phyloP scores from a whole-genome alignment of 2,329 filamentous ascomycete species.

The Tolypocladium tundrense region DNA sequence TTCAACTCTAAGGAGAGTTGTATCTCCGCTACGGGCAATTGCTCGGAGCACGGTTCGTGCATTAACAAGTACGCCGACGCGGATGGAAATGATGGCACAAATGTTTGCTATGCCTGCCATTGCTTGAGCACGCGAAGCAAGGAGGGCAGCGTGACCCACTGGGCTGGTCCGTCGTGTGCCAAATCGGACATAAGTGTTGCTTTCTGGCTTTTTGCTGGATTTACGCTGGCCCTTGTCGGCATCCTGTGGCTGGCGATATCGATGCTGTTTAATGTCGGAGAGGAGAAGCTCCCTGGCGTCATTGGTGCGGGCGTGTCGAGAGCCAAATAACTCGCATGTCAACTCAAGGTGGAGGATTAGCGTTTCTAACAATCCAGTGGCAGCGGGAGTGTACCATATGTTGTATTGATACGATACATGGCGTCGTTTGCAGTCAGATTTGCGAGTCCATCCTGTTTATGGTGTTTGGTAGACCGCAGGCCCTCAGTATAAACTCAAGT shows the following conservation, averaged over 20 bases:
- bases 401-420: slow-evolving; percentile 1
- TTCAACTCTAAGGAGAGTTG: slow-evolving; percentile 63
- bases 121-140: slow-evolving; percentile 54
- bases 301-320: slow-evolving; percentile 89
- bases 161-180: slow-evolving; percentile 79
- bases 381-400: not conserved
- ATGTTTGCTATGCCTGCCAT: slow-evolving; percentile 66
- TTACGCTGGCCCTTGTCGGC: slow-evolving; percentile 60
- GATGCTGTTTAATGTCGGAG: slow-evolving; percentile 72
- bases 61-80: slow-evolving; percentile 49
- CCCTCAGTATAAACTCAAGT: not conserved
- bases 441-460: not conserved
- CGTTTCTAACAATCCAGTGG: not conserved
- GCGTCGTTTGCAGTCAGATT: not conserved
- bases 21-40: slow-evolving; percentile 59
- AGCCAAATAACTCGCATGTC: slow-evolving; percentile 37
- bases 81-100: slow-evolving; percentile 25
- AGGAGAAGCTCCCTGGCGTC: slow-evolving; percentile 82
- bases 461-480: not conserved
- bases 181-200: slow-evolving; percentile 84
- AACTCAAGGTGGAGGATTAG: not conserved
- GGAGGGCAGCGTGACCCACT: slow-evolving; percentile 56
- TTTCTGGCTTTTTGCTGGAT: slow-evolving; percentile 78
- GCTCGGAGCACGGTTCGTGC: slow-evolving; percentile 75
- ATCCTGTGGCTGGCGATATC: slow-evolving; percentile 62